phyloP scores from a whole-genome alignment of 192 early-diverging fungal genomes.

The Diversispora eburnea region DNA sequence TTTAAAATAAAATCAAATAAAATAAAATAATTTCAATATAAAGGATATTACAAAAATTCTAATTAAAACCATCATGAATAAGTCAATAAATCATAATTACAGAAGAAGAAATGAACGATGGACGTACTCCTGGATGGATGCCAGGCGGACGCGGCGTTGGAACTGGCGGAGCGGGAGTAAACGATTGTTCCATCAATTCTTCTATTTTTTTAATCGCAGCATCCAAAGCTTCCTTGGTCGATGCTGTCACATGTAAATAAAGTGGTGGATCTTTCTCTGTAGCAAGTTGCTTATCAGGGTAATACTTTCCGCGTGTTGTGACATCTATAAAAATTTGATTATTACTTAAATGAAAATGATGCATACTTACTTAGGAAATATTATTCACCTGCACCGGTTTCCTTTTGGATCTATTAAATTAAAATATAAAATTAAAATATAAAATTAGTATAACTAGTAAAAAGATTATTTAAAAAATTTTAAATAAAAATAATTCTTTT shows the following conservation, averaged over 20 bases:
- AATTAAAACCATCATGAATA: too few species aligned
- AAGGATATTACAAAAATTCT: neutral
- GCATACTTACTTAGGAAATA: neutral
- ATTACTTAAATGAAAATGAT: neutral
- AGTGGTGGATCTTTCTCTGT: slow-evolving; percentile 76
- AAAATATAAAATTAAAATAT: neutral
- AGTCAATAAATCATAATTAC: too few species aligned
- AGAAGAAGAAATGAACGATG: too few species aligned
- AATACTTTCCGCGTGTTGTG: slow-evolving; percentile 81
- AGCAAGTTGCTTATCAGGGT: slow-evolving; percentile 65
- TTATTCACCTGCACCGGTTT: slow-evolving; percentile 64
- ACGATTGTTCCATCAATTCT: slow-evolving; percentile 65
- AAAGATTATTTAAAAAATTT: neutral
- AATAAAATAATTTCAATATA: neutral
- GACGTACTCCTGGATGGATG: slow-evolving; percentile 1
- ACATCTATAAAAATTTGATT: slow-evolving; percentile 44
- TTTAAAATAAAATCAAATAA: slow-evolving; percentile 3
- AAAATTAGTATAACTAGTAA: neutral
- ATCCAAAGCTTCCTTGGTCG: slow-evolving; percentile 63
- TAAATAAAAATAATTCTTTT: neutral
- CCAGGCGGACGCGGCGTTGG: slow-evolving; percentile 29
- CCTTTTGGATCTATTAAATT: slow-evolving; percentile 57
- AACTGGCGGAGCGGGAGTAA: slow-evolving; percentile 35
- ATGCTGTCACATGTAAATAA: slow-evolving; percentile 72
- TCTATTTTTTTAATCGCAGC: slow-evolving; percentile 70